Conservation (phyloP, 2,329 filamentous ascomycete genomes). For the Trichoderma sp. region DNA sequence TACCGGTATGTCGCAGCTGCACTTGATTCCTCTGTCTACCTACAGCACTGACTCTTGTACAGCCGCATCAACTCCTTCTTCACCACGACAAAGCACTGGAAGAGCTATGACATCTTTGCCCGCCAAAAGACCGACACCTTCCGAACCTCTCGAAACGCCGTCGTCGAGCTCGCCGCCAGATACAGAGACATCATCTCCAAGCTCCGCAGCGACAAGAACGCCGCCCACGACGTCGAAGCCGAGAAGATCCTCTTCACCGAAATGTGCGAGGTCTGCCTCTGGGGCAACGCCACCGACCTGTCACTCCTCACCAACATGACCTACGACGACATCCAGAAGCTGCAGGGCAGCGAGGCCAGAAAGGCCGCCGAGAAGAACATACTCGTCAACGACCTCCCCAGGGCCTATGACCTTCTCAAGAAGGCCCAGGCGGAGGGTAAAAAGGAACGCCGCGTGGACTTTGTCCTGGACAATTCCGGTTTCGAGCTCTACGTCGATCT, state of each 20-base stretch:
- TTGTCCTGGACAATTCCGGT: conserved; percentile 94
- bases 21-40: too few species aligned
- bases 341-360: conserved; percentile 85
- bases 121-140: conserved; percentile 91
- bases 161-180: conserved; percentile 76
- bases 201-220: conserved; percentile 57
- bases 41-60: conserved; percentile 17
- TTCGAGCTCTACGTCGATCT: conserved; percentile 97
- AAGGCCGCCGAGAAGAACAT: conserved; percentile 91
- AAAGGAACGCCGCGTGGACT: conserved; percentile 78
- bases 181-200: conserved; percentile 75
- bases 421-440: conserved; percentile 65
- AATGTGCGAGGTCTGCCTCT: conserved; percentile 95
- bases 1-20: conserved; percentile 61
- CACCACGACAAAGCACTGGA: conserved; percentile 77
- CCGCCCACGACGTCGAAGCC: conserved; percentile 62
- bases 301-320: conserved; percentile 86
- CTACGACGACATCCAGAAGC: conserved; percentile 95
- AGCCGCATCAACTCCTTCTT: conserved; percentile 81
- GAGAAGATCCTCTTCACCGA: conserved; percentile 82
- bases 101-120: conserved; percentile 83
- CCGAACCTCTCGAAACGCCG: conserved; percentile 84
- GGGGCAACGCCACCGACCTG: conserved; percentile 95
- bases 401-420: conserved; percentile 69
- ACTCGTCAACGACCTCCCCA: conserved; percentile 78